Evolutionary conservation across 495 filamentous ascomycete genomes (phyloP), one percentile per base, ranked within the genome.

Genomic region (Hypomontagnella monticulosa): DNA sequence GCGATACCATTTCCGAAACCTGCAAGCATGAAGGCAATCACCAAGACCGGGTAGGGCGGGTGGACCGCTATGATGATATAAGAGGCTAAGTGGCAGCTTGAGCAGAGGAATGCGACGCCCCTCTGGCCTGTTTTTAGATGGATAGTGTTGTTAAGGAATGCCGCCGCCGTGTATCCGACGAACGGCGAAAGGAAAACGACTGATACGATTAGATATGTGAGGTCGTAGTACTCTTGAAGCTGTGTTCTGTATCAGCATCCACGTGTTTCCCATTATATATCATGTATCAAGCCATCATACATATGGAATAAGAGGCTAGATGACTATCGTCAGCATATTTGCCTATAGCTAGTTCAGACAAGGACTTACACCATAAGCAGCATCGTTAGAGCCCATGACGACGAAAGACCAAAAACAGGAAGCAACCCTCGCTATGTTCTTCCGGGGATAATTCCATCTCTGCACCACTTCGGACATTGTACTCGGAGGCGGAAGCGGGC

Each of bases 141-240:
- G 27, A 87, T 76, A 38, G 73, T 74, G 67, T 89, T 85, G 62
- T 88, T 91, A 40, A 86, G 72, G n/a, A 93, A 84, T 2, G 91
- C 91, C 0, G 92, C 90, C n/a, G 84, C 63, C 37, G 92, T 84
- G 76, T 95, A 97, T 30, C 92, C 93, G 9, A 89, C 59, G 18
- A 93, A 93, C 59, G 91, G 92, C 18, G 89, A 79, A 2, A 97
- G 83, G 77, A 96, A 97, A 55, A 96, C 86, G 0, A 93, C 73
- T 0, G 92, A 93, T 23, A 96, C 85, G 38, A 93, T 70, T 9
- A 91, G 85, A 71, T 96, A 95, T 48, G 83, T 84, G 38, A 97
- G 88, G 54, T 77, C 57, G 73, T 96, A 96, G 70, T 90, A 80
- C 3, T 71, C 73, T 76, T 93, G 89, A 16, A 84, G 76, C 80